Evolutionary conservation across 345 rosid species (phyloP).

Genomic region (Eucalyptus pauciflora): DNA sequence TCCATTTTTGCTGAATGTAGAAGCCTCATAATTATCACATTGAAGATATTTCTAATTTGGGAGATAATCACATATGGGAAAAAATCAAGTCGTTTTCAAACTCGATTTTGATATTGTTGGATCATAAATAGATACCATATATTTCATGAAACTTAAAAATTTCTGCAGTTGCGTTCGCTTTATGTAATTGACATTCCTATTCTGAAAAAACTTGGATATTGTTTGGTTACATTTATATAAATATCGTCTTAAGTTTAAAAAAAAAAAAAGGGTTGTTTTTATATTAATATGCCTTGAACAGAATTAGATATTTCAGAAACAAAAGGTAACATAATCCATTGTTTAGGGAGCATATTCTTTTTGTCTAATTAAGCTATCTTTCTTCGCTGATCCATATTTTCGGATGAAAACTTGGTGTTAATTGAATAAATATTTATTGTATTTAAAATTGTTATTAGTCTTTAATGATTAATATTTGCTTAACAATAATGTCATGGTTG

Average conservation of each 20-base stretch:
- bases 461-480: background rate
- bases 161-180: background rate
- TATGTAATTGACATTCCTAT: background rate
- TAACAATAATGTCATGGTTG: background rate
- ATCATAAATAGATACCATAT: background rate
- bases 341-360: background rate
- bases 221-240: background rate
- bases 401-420: background rate
- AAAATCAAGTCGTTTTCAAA: background rate
- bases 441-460: background rate
- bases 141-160: background rate
- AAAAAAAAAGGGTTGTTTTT: background rate
- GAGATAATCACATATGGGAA: background rate
- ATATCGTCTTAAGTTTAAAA: background rate
- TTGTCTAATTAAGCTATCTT: background rate
- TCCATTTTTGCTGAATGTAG: background rate
- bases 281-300: background rate
- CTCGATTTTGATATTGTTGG: background rate
- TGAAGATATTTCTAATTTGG: background rate
- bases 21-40: background rate
- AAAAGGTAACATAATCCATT: background rate
- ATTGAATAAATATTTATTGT: background rate
- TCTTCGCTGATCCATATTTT: background rate
- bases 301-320: background rate
- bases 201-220: background rate